These are phyloP conservation scores for Amphibolis antarctica DNA, from an alignment of 106 monocot species.

Conservation along the genomic window DNA sequence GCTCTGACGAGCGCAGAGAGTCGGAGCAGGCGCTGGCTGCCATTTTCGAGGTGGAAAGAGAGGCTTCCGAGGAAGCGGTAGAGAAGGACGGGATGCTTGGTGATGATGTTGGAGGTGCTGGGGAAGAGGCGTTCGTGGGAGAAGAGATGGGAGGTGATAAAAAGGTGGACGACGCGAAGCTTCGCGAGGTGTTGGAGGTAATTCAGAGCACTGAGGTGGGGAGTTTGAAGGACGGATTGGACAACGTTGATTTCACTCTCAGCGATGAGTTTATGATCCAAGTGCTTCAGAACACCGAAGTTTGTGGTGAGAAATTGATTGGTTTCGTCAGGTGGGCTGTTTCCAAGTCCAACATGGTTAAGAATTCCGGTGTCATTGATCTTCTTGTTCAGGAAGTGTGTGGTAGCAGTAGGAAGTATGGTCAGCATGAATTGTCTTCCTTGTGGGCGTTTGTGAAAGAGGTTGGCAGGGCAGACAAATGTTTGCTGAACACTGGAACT, in stretches of 20 bases:
- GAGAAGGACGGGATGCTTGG: slow-evolving; percentile 1
- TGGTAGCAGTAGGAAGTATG: slow-evolving; percentile 11
- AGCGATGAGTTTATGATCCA: slow-evolving; percentile 45
- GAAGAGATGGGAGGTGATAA: slow-evolving; percentile 13
- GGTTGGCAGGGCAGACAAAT: slow-evolving; percentile 35
- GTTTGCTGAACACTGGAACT: slow-evolving; percentile 30
- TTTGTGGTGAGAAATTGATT: slow-evolving; percentile 35
- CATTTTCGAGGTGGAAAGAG: background rate
- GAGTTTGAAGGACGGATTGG: slow-evolving; percentile 23
- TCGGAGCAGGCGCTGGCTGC: background rate
- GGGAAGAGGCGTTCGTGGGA: slow-evolving; percentile 6
- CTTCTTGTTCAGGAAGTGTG: slow-evolving; percentile 35
- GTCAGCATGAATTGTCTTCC: slow-evolving; percentile 36
- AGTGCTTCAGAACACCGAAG: slow-evolving; percentile 27
- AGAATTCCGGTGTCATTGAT: slow-evolving; percentile 16
- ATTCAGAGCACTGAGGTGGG: slow-evolving; percentile 23
- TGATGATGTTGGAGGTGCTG: background rate
- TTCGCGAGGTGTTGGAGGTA: slow-evolving; percentile 29
- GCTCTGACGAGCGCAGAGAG: background rate
- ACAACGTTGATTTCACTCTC: slow-evolving; percentile 28
- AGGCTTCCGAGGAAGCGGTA: background rate
- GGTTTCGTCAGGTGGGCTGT: slow-evolving; percentile 52
- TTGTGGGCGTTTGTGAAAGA: slow-evolving; percentile 81
- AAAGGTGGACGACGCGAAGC: slow-evolving; percentile 30
- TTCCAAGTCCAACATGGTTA: slow-evolving; percentile 15